Conservation (phyloP, 1,139 yeast genomes). For the Geotrichum aggregatum region DNA sequence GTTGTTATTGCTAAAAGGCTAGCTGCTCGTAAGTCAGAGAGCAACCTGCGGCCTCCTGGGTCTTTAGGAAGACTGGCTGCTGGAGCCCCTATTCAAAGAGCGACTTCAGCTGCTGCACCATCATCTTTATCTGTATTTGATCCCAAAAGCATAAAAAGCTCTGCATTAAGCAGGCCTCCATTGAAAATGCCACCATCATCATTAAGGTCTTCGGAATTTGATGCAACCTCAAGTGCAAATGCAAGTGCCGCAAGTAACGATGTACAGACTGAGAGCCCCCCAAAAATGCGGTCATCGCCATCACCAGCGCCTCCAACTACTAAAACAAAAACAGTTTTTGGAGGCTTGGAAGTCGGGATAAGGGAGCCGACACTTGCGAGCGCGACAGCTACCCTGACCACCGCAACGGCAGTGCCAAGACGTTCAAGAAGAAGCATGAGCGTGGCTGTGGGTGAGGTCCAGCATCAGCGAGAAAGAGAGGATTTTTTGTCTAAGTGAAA, state of each 20-base stretch:
- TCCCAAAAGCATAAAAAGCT: not conserved
- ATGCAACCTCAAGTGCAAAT: too few species aligned
- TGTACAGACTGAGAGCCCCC: not conserved
- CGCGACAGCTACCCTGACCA: not conserved
- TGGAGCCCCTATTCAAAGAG: not conserved
- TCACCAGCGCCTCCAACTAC: not conserved
- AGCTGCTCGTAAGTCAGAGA: slow-evolving; percentile 10
- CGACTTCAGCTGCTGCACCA: not conserved
- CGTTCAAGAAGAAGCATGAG: slow-evolving; percentile 8
- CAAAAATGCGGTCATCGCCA: not conserved
- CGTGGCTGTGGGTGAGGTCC: slow-evolving; percentile 16
- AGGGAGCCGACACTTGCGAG: not conserved
- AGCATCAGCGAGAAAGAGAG: slow-evolving; percentile 6
- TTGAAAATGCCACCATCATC: not conserved
- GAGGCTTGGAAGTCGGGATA: not conserved
- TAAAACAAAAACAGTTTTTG: not conserved
- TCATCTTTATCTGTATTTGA: not conserved
- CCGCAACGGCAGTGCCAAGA: not conserved
- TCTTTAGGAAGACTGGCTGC: not conserved
- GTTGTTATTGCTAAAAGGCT: not conserved
- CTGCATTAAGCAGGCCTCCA: not conserved
- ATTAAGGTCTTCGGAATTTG: too few species aligned
- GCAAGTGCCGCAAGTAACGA: too few species aligned
- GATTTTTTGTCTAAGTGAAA: not conserved
- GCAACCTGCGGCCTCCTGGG: slow-evolving; percentile 3